Evolutionary conservation across 805 yeast species (phyloP), one percentile per base, ranked within the genome.

Genomic region (Torulaspora microellipsoides): DNA sequence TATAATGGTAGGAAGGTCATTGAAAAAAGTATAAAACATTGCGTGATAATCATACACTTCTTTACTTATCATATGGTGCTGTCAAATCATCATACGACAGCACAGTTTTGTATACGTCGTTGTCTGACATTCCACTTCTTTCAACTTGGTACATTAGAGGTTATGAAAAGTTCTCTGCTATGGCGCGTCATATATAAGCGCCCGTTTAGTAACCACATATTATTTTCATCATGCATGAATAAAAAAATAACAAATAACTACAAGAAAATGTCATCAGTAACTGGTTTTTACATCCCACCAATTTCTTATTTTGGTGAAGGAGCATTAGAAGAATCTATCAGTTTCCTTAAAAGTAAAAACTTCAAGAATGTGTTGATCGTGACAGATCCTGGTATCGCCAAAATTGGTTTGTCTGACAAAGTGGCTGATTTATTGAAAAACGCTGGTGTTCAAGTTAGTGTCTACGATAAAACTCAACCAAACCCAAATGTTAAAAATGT

Each of bases 331-430:
- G 55, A 53, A 34, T 47, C 55, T 17, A 51, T 49, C 40, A 42
- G 47, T 12, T 47, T 40, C 41, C 43, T 54, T 35, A 40, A 47
- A 25, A 45, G 34, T 27, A 48, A 48, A 31, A 50, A 36, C 4
- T 52, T 46, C 46, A 47, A 47, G 13, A 55, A 47, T 34, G 48
- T 48, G n/a, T 36, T 59, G 32, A 55, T 58, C 35, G 58, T 59
- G 25, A 52, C 63, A 8, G 60, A 53, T 42, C 61, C 64, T 9
- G 64, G 64, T 27, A 60, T 56, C 38, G 54, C 59, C 38, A 58
- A 57, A 37, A 56, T 58, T 14, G 62, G 63, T 35, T 51, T 60
- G 10, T 50, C 59, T 20, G 52, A 32, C 17, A 58, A 51, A 38
- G 55, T 59, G 17, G 48, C 60, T 14, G 48, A 44, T 13, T 42